These are phyloP conservation scores for Monoraphidium neglectum DNA, from an alignment of 139 green algal species.

Conservation along the genomic window DNA sequence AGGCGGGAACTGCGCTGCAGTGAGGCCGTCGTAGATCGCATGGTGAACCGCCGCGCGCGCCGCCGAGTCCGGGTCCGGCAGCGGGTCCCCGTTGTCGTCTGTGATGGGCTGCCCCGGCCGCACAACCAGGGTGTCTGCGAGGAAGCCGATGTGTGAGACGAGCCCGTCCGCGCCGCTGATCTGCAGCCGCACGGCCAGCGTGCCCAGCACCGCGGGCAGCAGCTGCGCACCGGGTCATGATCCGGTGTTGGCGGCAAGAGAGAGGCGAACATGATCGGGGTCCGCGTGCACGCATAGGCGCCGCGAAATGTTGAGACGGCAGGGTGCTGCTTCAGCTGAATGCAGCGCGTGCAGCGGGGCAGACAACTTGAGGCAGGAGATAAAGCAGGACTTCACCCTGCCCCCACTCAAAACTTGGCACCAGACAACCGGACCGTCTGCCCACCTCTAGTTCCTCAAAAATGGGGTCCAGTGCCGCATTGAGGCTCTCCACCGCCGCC, in stretches of 20 bases:
- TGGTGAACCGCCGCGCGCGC: constrained; percentile 20
- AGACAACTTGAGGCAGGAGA: no score
- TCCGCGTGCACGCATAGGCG: no score
- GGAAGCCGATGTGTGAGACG: constrained; percentile 34
- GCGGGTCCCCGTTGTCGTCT: neutral
- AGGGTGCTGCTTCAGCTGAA: no score
- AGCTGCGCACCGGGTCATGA: neutral
- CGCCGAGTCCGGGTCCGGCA: constrained; percentile 16
- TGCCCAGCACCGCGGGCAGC: constrained; percentile 38
- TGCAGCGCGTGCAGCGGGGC: neutral
- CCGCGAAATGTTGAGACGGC: no score
- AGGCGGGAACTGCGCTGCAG: constrained; percentile 10
- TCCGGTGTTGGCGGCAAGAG: neutral
- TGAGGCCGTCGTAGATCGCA: neutral
- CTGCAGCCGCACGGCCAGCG: constrained; percentile 33
- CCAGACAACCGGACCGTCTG: neutral
- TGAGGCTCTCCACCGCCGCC: constrained; percentile 43
- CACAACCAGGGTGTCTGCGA: constrained; percentile 60
- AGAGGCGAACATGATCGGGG: neutral
- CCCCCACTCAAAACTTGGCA: no score
- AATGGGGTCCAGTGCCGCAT: constrained; percentile 39
- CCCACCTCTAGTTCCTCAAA: constrained; percentile 44
- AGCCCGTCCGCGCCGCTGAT: constrained; percentile 31
- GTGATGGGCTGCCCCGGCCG: constrained; percentile 35
- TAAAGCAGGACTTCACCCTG: no score